Base-by-base conservation (phyloP, 2,329 filamentous ascomycete species). In the Cucurbitaria berberidis region DNA sequence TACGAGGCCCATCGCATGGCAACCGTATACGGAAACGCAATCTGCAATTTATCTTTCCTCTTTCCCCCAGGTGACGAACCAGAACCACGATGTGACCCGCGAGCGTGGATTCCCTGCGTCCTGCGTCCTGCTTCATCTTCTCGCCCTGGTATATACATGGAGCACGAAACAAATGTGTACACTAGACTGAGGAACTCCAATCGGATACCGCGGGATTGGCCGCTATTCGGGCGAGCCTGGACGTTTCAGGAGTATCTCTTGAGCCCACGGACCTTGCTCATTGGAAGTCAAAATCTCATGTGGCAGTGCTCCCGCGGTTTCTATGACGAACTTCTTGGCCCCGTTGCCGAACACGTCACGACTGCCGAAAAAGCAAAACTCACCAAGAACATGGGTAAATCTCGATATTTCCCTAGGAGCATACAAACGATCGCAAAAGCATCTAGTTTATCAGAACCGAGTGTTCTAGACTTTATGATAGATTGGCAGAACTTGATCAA, bases 241-340 rank as follows among this genome's bases (percentile, higher is more conserved):
- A 59, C 58, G 5, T 60, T 62, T 11, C 63, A 66, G 11, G 63
- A 66, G 16, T 57, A 62, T 11, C 35, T 62, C 1, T 41, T 66
- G 0, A 29, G 40, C 3, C 53, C 62, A 0, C 43, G 63, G 1
- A 60, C 55, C 7, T 39, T 65, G 3, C 34, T 63, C 0, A 40
- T 55, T n/a, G 60, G 60, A 0, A 46, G 57, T 11, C 27, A 45
- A 18, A 55, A 55, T 8, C 34, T 64, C 1, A 59, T 62, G 46
- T 63, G 32, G 24, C 48, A 66, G 1, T 66, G 63, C 30, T 42
- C 34, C 0, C 11, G 45, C 2, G 10, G 39, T 3, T 60, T 59
- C 11, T 57, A 49, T 18, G 55, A 60, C 16, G 60, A 60, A 15
- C 5, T 59, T 0, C 38, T 60, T 9, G 57, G 59, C 0, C 35